Conservation (phyloP, 2,329 filamentous ascomycete genomes). For the Cryphonectria japonica region DNA sequence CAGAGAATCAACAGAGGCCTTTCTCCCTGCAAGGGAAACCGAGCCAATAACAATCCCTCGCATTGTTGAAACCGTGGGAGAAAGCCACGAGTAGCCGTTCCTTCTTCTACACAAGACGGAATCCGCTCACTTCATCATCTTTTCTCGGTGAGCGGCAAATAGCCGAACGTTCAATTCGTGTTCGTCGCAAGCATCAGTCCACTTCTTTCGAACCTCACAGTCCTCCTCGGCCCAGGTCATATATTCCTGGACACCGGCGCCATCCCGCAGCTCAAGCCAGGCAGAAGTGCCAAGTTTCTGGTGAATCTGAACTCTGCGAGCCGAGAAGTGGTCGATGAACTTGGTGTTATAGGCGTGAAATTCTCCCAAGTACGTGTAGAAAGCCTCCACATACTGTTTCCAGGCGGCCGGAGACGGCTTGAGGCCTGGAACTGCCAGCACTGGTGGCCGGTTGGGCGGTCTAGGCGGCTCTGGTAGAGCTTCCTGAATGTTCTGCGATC, state of each 20-base stretch:
- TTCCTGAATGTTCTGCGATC: conserved; percentile 48
- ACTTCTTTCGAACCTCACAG: conserved; percentile 62
- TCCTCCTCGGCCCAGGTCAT: conserved; percentile 66
- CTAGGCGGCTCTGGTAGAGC: conserved; percentile 53
- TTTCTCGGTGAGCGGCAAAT: conserved; percentile 55
- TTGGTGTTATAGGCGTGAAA: conserved; percentile 56
- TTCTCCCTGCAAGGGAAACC: neutral
- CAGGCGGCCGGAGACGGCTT: conserved; percentile 50
- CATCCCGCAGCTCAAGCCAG: conserved; percentile 49
- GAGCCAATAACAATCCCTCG: neutral
- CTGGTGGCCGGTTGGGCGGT: conserved; percentile 51
- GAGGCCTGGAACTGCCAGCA: conserved; percentile 46
- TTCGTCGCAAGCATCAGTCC: conserved; percentile 61
- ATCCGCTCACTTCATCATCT: conserved; percentile 44
- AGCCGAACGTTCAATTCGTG: conserved; percentile 64
- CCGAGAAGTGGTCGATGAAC: conserved; percentile 60
- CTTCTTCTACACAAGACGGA: neutral
- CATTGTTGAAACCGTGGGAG: neutral
- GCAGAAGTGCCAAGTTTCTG: conserved; percentile 44
- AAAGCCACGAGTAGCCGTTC: neutral
- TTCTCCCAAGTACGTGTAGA: conserved; percentile 56
- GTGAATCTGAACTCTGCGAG: conserved; percentile 51
- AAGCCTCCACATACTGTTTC: conserved; percentile 56
- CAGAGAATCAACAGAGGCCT: neutral
- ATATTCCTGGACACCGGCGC: conserved; percentile 60